Percentiles rank a stretch among this genome's conserved stretches.
Evolutionary conservation across 306 rosid species (phyloP).

Genomic region (Cicer yamashitae): DNA sequence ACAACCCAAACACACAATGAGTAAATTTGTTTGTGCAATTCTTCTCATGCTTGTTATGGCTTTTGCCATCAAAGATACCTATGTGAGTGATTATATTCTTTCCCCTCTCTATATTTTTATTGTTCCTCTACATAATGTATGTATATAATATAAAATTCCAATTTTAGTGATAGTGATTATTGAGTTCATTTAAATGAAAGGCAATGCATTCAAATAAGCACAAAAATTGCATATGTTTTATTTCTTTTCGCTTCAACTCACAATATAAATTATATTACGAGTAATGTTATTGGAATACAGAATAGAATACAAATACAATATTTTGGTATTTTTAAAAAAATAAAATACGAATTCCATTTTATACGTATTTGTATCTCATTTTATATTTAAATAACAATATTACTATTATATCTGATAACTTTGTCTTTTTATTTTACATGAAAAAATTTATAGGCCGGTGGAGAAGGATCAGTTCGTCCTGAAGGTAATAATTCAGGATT

Average conservation of each 20-base stretch:
- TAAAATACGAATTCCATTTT: no score
- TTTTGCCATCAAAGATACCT: neutral
- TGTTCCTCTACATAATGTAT: neutral
- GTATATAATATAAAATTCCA: no score
- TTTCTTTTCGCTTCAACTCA: neutral
- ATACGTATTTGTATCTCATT: no score
- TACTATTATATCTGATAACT: neutral
- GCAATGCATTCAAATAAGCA: no score
- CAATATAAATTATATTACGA: no score
- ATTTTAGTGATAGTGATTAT: no score
- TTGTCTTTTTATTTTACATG: neutral
- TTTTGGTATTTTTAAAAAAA: no score
- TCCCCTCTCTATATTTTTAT: neutral
- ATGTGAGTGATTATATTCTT: constrained; percentile 17
- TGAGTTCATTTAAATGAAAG: no score
- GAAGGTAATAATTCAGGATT: constrained; percentile 20
- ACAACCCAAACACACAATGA: neutral
- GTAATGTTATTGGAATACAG: no score
- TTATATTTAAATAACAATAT: no score
- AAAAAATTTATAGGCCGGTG: constrained; percentile 25
- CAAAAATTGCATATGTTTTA: no score
- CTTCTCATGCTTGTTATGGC: neutral
- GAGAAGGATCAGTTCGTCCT: neutral
- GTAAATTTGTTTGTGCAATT: neutral
- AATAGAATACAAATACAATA: no score